Evolutionary conservation across 768 basidiomycete genomes (phyloP).

Genomic region (Kwoniella sp.): DNA sequence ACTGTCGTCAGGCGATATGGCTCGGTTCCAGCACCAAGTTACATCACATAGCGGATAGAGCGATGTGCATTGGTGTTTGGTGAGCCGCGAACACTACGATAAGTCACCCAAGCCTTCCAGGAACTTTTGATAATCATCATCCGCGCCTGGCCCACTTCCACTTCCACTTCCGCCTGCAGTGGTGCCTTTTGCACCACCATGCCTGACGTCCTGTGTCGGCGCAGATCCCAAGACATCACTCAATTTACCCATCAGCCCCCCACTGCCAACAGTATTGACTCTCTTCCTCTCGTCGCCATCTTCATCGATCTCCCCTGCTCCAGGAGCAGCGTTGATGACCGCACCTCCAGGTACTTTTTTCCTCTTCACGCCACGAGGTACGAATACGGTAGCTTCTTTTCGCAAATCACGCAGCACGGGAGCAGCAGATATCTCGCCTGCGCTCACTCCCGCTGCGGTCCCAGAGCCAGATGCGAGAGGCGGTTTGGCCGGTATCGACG

Average conservation of each 20-base stretch:
- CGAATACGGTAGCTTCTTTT: slow-evolving; percentile 90
- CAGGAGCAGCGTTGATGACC: slow-evolving; percentile 49
- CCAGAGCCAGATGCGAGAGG: slow-evolving; percentile 24
- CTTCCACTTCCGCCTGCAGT: not conserved
- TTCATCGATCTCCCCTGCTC: slow-evolving; percentile 37
- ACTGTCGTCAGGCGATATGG: no score
- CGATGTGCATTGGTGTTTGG: not conserved
- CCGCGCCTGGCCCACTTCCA: slow-evolving; percentile 20
- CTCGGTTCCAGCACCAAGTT: no score
- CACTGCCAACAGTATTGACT: slow-evolving; percentile 14
- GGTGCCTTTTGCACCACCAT: not conserved
- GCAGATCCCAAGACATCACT: slow-evolving; percentile 43
- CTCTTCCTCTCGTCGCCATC: slow-evolving; percentile 39
- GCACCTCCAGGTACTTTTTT: slow-evolving; percentile 60
- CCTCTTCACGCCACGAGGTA: slow-evolving; percentile 78
- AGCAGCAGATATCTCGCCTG: slow-evolving; percentile 77
- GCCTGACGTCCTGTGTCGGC: not conserved
- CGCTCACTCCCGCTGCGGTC: slow-evolving; percentile 27
- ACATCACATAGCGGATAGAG: no score
- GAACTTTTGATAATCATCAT: slow-evolving; percentile 54
- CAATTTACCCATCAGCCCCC: slow-evolving; percentile 51
- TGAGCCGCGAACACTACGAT: slow-evolving; percentile 5
- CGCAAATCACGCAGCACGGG: slow-evolving; percentile 90
- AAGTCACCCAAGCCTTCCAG: slow-evolving; percentile 50
- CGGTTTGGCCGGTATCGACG: no score